These are phyloP conservation scores for Candida tropicalis DNA, from an alignment of 1,139 yeast species.

Conservation along the genomic window DNA sequence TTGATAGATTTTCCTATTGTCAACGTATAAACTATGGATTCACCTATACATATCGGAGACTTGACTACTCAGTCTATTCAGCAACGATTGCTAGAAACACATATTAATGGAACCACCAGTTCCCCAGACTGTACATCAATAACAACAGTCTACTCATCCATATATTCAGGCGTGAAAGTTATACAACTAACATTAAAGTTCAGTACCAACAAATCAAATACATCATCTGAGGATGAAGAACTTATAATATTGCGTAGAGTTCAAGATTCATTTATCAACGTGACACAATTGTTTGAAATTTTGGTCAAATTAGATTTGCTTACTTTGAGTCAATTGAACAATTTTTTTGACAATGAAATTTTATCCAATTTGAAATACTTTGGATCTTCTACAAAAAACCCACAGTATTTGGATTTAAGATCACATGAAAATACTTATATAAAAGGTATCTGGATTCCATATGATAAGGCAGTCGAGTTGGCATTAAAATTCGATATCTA, in stretches of 20 bases:
- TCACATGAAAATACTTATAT: constrained; percentile 28
- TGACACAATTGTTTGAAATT: constrained; percentile 41
- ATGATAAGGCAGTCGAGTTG: constrained; percentile 45
- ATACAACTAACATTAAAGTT: constrained; percentile 37
- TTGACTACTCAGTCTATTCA: constrained; percentile 46
- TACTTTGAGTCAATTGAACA: constrained; percentile 27
- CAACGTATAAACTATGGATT: constrained; percentile 33
- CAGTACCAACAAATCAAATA: constrained; percentile 4
- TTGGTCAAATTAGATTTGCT: constrained; percentile 33
- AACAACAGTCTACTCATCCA: constrained; percentile 32
- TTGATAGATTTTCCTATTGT: background rate
- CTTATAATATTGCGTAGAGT: constrained; percentile 41
- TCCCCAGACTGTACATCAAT: constrained; percentile 14
- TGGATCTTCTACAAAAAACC: constrained; percentile 21
- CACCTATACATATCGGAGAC: constrained; percentile 50
- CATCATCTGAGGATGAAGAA: constrained; percentile 15
- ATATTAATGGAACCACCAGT: constrained; percentile 22
- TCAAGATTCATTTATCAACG: constrained; percentile 47
- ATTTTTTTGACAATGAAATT: constrained; percentile 38
- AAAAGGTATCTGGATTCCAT: constrained; percentile 48
- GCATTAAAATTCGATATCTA: constrained; percentile 47
- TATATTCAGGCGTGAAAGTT: constrained; percentile 41
- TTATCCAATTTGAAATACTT: constrained; percentile 33
- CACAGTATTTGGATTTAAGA: constrained; percentile 34
- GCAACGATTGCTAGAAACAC: constrained; percentile 40